phyloP scores from a whole-genome alignment of 306 rosid genomes.

The Trifolium pratense region DNA sequence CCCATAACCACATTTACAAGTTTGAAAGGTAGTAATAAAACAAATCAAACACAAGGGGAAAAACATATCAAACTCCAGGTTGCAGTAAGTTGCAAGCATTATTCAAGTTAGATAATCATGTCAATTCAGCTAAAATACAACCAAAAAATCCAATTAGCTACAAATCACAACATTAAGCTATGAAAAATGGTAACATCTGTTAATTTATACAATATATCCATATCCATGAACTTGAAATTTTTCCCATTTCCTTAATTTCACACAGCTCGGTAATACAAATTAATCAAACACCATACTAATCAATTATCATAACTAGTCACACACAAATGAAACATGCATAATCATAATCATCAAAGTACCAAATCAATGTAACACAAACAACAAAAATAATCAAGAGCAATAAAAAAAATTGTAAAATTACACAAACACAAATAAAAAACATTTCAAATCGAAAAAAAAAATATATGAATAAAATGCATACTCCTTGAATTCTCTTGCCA shows the following conservation, averaged over 20 bases:
- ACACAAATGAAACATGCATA: neutral
- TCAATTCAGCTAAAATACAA: neutral
- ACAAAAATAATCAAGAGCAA: too few relatives aligned
- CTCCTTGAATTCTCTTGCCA: conserved; percentile 85
- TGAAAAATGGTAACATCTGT: neutral
- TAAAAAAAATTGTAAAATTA: too few relatives aligned
- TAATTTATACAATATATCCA: neutral
- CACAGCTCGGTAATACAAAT: too few relatives aligned
- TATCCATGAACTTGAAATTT: neutral
- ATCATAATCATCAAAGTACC: neutral
- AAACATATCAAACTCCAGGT: neutral
- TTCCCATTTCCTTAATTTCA: too few relatives aligned
- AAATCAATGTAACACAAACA: neutral
- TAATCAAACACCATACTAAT: neutral
- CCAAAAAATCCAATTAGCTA: neutral
- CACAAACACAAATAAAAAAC: neutral
- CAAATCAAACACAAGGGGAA: too few relatives aligned
- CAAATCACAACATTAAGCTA: neutral
- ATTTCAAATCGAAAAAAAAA: neutral
- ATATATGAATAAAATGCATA: conserved; percentile 42
- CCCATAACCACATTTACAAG: neutral
- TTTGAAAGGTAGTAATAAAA: neutral
- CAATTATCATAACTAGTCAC: neutral
- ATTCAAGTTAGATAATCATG: too few relatives aligned
- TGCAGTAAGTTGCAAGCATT: neutral